Base-by-base conservation (phyloP, 2,329 filamentous ascomycete species). In the Leptographium radiaticola region DNA sequence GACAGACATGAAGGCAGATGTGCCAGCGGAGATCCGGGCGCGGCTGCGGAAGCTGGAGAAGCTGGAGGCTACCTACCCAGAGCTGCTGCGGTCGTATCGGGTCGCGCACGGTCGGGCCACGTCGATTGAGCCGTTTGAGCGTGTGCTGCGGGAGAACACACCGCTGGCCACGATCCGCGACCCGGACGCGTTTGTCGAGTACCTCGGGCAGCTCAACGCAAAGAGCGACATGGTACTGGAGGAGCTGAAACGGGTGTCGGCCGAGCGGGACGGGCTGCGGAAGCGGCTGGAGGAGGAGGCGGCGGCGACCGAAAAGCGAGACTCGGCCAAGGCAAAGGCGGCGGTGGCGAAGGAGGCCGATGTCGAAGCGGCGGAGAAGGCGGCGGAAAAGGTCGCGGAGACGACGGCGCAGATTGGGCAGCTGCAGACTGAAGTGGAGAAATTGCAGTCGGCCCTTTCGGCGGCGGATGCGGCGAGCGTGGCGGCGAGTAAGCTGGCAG, bases 161-260 rank as follows among this genome's bases (percentile, higher is more conserved):
- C 91, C 93, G 2, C 73, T 97, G 39, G 87, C 87, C 6, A 91
- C 89, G 16, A 95, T 98, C 61, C 77, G 75, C 60, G 93, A 98
- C 56, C 88, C 91, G 0, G 80, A 81, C 52, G 85, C 89, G 2
- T 75, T 98, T 38, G 79, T 89, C 8, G 91, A 97, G 68, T 98
- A 96, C 63, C 75, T 98, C 33, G 89, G 85, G 61, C 89, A 96
- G 67, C 70, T 95, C 43, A 91, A 84, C 57, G 68, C 90, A 52
- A 91, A 94, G 64, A 84, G 84, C 44, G 88, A 95, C 62, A 94
- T 98, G 87, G 83, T 95, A 4, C 84, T 94, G 79, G 86, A 95
- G 47, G 93, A 98, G 68, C 74, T 96, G 54, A 96, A 94, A 70
- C 78, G 89, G 13, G 82, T 97, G 0, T 86, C 89, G 0, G 77